Conservation (phyloP, 345 rosid genomes). For the Aquilaria yunnanensis region DNA sequence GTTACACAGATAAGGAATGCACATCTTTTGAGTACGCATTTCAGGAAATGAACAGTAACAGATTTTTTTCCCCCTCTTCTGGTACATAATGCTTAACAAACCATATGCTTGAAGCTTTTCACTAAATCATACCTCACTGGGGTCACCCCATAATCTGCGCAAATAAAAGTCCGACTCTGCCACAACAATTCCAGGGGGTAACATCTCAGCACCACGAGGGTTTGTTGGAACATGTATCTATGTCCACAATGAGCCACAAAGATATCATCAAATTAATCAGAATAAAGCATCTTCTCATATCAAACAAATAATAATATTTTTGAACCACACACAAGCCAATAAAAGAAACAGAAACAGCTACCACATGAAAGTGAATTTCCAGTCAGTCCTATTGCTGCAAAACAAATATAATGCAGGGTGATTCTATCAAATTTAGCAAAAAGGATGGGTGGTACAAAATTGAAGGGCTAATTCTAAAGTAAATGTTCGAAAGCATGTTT, state of each 20-base stretch:
- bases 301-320: not conserved
- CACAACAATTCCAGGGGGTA: constrained; percentile 84
- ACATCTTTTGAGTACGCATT: not conserved
- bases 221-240: constrained; percentile 84
- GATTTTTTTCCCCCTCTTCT: not conserved
- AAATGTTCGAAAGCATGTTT: too few species aligned
- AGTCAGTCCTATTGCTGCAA: not conserved
- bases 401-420: not conserved
- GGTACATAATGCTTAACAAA: too few species aligned
- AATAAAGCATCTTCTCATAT: constrained; percentile 1
- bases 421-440: too few species aligned
- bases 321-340: not conserved
- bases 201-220: constrained; percentile 90
- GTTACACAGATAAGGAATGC: too few species aligned
- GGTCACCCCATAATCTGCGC: constrained; percentile 97
- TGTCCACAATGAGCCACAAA: constrained; percentile 7
- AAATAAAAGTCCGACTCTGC: constrained; percentile 73
- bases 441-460: too few species aligned
- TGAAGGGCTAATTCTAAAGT: too few species aligned
- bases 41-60: not conserved
- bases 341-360: too few species aligned
- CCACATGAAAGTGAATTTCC: too few species aligned
- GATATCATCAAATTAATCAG: constrained; percentile 3
- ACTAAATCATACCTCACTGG: constrained; percentile 58
- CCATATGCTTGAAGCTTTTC: too few species aligned